phyloP scores from a whole-genome alignment of 2,329 filamentous ascomycete genomes.

The Aspergillus pseudoviridinutans region DNA sequence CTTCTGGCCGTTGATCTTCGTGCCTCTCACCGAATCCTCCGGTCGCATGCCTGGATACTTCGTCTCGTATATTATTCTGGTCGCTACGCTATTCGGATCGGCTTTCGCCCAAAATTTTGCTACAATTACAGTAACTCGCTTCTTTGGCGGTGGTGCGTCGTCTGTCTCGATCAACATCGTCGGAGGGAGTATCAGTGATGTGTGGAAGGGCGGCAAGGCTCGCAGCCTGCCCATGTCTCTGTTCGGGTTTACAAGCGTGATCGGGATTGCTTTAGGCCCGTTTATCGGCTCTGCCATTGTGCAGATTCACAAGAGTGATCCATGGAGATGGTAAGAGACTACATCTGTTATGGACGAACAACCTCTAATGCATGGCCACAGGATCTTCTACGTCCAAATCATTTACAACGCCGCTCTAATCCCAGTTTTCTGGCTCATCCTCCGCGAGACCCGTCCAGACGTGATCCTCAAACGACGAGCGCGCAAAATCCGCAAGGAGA shows the following conservation, averaged over 20 bases:
- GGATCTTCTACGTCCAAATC: constrained; percentile 46
- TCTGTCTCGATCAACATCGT: constrained; percentile 42
- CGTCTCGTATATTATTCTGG: constrained; percentile 38
- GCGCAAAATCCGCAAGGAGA: constrained; percentile 35
- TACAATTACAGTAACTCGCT: constrained; percentile 42
- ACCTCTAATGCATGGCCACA: constrained; percentile 9
- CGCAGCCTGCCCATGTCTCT: constrained; percentile 43
- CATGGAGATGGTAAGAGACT: constrained; percentile 40
- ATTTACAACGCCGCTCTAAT: constrained; percentile 42
- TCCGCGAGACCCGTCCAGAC: constrained; percentile 41
- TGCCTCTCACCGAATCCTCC: constrained; percentile 38
- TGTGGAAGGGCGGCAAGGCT: constrained; percentile 35
- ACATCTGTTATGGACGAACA: too few relatives aligned
- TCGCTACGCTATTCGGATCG: constrained; percentile 41
- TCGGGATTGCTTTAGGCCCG: constrained; percentile 43
- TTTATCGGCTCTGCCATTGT: constrained; percentile 42
- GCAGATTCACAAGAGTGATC: constrained; percentile 27
- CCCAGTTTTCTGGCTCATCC: constrained; percentile 39
- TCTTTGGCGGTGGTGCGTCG: constrained; percentile 43
- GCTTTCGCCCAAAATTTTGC: constrained; percentile 45
- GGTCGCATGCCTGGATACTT: constrained; percentile 45
- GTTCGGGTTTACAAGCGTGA: constrained; percentile 42
- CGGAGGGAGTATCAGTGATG: constrained; percentile 32
- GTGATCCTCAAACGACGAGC: constrained; percentile 41
- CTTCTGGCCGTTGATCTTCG: constrained; percentile 35